phyloP scores from a whole-genome alignment of 176 grass and related monocot species.

The Leersia perrieri region DNA sequence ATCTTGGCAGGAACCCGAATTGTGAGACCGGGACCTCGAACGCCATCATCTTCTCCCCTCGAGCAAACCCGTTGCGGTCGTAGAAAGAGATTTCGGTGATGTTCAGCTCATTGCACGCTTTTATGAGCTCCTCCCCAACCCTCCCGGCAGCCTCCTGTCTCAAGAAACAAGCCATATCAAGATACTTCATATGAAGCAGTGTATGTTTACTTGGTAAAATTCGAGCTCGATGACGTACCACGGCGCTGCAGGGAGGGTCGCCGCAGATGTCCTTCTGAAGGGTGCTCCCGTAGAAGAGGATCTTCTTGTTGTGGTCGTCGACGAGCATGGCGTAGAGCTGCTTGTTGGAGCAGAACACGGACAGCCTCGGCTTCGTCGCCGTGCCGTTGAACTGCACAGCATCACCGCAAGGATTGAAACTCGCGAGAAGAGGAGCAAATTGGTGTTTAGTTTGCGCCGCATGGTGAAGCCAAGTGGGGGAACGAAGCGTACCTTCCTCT shows the following conservation, averaged over 20 bases:
- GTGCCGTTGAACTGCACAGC: conserved; percentile 77
- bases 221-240: conserved; percentile 24
- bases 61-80: conserved; percentile 80
- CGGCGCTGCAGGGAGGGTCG: conserved; percentile 42
- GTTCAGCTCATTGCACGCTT: conserved; percentile 57
- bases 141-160: conserved; percentile 68
- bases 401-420: background rate
- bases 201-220: background rate
- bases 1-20: conserved; percentile 72
- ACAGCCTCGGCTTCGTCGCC: conserved; percentile 69
- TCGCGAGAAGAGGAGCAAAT: background rate
- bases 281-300: conserved; percentile 82
- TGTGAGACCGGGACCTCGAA: conserved; percentile 63
- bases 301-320: conserved; percentile 84
- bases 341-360: conserved; percentile 82
- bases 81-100: conserved; percentile 78
- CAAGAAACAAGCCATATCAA: background rate
- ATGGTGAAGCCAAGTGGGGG: background rate
- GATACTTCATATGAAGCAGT: background rate
- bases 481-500: conserved; percentile 62
- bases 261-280: conserved; percentile 70
- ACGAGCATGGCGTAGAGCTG: conserved; percentile 87
- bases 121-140: conserved; percentile 75
- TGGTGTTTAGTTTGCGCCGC: background rate
- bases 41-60: conserved; percentile 79